Evolutionary conservation across 306 rosid species (phyloP).

Genomic region (Dryas drummondii): DNA sequence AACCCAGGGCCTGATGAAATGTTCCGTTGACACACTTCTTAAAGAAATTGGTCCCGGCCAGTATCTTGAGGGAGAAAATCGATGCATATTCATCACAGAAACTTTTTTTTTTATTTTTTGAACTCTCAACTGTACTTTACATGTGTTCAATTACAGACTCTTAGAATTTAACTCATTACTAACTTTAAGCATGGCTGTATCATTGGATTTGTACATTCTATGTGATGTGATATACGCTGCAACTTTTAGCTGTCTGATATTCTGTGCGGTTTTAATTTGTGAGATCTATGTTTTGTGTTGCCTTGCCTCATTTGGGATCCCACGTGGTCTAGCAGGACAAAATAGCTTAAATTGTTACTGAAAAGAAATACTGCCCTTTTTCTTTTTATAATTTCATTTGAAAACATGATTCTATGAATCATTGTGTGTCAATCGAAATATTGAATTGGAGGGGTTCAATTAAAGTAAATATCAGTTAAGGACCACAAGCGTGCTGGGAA

Average conservation of each 20-base stretch:
- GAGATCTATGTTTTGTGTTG: neutral
- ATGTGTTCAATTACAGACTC: constrained; percentile 35
- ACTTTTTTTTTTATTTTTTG: constrained; percentile 38
- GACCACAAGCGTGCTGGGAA: constrained; percentile 29
- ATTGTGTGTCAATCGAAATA: neutral
- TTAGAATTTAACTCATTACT: constrained; percentile 31
- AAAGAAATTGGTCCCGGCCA: constrained; percentile 45
- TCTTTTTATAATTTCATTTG: neutral
- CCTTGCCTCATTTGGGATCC: constrained; percentile 3
- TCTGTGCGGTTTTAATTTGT: neutral
- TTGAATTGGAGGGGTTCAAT: neutral
- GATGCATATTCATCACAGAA: constrained; percentile 49
- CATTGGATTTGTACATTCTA: constrained; percentile 14
- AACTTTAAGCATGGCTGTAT: constrained; percentile 39
- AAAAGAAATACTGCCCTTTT: neutral
- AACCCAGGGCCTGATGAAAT: constrained; percentile 46
- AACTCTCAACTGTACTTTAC: constrained; percentile 32
- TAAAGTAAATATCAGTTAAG: neutral
- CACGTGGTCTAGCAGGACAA: neutral
- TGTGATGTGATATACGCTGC: neutral
- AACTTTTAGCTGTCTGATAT: constrained; percentile 11
- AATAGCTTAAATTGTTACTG: neutral
- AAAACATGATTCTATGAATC: neutral
- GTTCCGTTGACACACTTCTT: constrained; percentile 30
- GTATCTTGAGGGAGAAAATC: constrained; percentile 50